Conservation (phyloP, 352 stramenopile species). For the Phytophthora citricola region DNA sequence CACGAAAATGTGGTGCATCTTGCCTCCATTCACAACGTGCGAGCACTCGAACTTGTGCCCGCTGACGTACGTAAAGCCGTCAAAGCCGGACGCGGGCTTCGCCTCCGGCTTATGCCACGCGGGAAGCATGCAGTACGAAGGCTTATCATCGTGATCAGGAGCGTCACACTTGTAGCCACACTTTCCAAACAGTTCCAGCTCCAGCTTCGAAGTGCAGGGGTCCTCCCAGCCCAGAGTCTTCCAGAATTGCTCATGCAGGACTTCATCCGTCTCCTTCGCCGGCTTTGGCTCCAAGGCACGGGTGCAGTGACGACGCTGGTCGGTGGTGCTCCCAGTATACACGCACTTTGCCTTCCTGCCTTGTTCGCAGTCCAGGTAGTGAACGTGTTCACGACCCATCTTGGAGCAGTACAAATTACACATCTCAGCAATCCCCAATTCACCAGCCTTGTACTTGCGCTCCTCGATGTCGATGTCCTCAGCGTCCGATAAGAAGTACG, state of each 20-base stretch:
- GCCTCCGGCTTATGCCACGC: constrained; percentile 63
- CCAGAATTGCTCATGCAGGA: constrained; percentile 83
- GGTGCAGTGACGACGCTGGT: constrained; percentile 78
- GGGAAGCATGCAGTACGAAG: constrained; percentile 67
- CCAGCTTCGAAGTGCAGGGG: constrained; percentile 59
- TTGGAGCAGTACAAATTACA: constrained; percentile 85
- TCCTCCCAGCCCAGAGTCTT: constrained; percentile 80
- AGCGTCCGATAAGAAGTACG: constrained; percentile 65
- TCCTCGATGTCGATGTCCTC: constrained; percentile 73
- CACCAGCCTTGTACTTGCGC: constrained; percentile 73
- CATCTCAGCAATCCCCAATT: constrained; percentile 78
- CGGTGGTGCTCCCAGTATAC: constrained; percentile 50
- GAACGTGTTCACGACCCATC: constrained; percentile 78
- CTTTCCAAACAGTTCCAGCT: constrained; percentile 71
- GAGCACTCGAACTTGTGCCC: constrained; percentile 83
- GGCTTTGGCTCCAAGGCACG: constrained; percentile 62
- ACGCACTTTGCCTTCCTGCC: constrained; percentile 43
- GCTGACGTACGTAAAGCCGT: constrained; percentile 62
- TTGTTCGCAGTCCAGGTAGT: constrained; percentile 77
- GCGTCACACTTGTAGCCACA: constrained; percentile 80
- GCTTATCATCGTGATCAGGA: constrained; percentile 61
- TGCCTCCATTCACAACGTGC: constrained; percentile 53
- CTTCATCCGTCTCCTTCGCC: constrained; percentile 60
- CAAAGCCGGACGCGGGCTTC: constrained; percentile 34
- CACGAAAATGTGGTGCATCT: constrained; percentile 84